Base-by-base conservation (phyloP, 345 rosid species). In the Erysimum cheiranthoides region DNA sequence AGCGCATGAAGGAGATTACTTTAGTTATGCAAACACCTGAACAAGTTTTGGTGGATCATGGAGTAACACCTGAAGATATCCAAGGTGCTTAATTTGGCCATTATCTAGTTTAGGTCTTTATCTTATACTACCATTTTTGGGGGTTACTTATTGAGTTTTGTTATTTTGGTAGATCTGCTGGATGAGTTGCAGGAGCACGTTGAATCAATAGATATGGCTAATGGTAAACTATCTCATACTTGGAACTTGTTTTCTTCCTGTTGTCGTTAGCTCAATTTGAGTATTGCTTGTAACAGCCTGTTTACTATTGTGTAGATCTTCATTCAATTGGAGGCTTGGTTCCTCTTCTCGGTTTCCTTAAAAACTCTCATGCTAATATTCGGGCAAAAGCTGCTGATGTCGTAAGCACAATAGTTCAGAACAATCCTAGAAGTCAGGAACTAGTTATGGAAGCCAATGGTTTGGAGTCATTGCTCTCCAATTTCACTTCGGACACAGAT, bases 361-460 rank as follows among this genome's bases (percentile, higher is more conserved):
- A 74, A 12, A 80, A 80, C 54, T 70, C 96, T 5, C 94, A 89
- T 78, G 88, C 90, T 38, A 91, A 85, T 57, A 83, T 90, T 49
- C 85, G 99, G 17, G 99, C 99, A 4, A 95, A 95, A 84, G 98
- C 98, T 73, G 97, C 97, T 5, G 98, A 93, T 25, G 97, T 95
- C 16, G 87, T 95, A 5, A 83, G 88, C 73, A 93, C 99, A 3
- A 83, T 95, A 16, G 98, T 90, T 63, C 99, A 95, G 88, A 95
- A 95, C 85, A 95, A 95, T 81, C 96, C 97, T 42, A 81, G 77
- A 45, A 84, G 99, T 76, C 99, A 95, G 82, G 80, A 70, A 21
- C 52, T 80, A 10, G 80, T 75, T 51, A 70, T 80, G 77, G 76
- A 80, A 40, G 77, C 70, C 21, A 95, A 88, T 80, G 98, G 97